Evolutionary conservation across 2,329 filamentous ascomycete species (phyloP).

Genomic region (Ceratocystis alfenasii): DNA sequence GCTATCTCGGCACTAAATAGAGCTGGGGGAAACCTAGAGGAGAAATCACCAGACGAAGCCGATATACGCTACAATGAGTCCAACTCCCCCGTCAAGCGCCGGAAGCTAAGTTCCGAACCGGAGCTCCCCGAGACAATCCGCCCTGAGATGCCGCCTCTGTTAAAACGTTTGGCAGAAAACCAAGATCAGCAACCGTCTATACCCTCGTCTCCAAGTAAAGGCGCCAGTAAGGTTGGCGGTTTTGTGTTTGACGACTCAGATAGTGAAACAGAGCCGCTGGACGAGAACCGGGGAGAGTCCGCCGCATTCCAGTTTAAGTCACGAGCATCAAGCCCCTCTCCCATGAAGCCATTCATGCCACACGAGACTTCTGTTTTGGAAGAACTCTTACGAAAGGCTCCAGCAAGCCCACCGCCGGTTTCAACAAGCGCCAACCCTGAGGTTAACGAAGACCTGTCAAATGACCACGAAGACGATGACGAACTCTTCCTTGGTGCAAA

Average conservation of each 20-base stretch:
- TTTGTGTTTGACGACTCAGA: conserved; percentile 65
- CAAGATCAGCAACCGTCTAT: conserved; percentile 17
- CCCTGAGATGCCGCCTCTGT: not conserved
- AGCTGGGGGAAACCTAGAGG: conserved; percentile 27
- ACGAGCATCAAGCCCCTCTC: conserved; percentile 25
- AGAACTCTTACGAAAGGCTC: conserved; percentile 16
- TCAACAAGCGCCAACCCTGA: not conserved
- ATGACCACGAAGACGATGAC: conserved; percentile 27
- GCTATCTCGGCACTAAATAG: conserved; percentile 30
- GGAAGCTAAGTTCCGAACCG: conserved; percentile 31
- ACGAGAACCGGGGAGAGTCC: conserved; percentile 20
- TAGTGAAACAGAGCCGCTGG: conserved; percentile 35
- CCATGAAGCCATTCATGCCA: conserved; percentile 27
- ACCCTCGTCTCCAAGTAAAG: conserved; percentile 22
- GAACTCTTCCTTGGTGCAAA: conserved; percentile 45
- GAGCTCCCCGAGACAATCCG: conserved; percentile 1
- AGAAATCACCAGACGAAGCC: conserved; percentile 18
- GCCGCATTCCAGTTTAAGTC: not conserved
- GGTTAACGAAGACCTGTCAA: not conserved
- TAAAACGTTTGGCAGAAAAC: not conserved
- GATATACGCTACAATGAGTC: conserved; percentile 23
- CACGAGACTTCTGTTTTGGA: conserved; percentile 25
- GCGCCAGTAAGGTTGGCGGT: conserved; percentile 20
- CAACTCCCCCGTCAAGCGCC: conserved; percentile 31
- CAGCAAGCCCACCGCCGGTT: not conserved